Conservation (phyloP, 1,284 basidiomycete species). For the Tausonia pullulans region DNA sequence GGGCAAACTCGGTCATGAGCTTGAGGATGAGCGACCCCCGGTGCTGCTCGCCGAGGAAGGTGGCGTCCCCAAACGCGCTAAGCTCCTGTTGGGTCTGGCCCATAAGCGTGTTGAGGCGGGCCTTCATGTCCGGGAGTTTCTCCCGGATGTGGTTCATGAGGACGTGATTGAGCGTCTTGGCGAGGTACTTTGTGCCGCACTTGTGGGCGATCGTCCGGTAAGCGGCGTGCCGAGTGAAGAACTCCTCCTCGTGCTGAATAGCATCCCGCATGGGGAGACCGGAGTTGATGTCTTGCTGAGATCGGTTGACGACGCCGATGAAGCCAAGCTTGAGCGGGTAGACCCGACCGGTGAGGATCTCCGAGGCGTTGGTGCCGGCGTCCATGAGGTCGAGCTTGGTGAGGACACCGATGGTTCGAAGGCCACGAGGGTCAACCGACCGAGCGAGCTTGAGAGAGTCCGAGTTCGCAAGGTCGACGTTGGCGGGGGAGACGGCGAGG, state of each 20-base stretch:
- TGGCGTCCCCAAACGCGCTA: slow-evolving; percentile 87
- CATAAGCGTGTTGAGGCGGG: slow-evolving; percentile 93
- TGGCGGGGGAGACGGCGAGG: slow-evolving; percentile 89
- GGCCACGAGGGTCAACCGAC: slow-evolving; percentile 86
- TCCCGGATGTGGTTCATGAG: slow-evolving; percentile 97
- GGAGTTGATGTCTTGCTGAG: slow-evolving; percentile 92
- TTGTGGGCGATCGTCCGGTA: slow-evolving; percentile 96
- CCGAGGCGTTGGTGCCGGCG: slow-evolving; percentile 91
- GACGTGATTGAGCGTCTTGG: slow-evolving; percentile 89
- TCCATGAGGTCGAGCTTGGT: slow-evolving; percentile 99
- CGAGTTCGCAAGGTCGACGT: slow-evolving; percentile 96
- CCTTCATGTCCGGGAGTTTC: slow-evolving; percentile 99
- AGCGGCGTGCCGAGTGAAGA: slow-evolving; percentile 79
- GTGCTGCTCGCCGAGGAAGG: slow-evolving; percentile 84
- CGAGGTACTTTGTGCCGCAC: slow-evolving; percentile 90
- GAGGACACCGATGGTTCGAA: slow-evolving; percentile 88
- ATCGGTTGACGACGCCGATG: slow-evolving; percentile 93
- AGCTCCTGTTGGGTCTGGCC: slow-evolving; percentile 98
- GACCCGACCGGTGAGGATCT: slow-evolving; percentile 88
- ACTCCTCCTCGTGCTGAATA: slow-evolving; percentile 74
- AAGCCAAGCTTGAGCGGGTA: slow-evolving; percentile 97
- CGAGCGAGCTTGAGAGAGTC: slow-evolving; percentile 94
- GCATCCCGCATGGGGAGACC: slow-evolving; percentile 81
- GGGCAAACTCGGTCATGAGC: slow-evolving; percentile 97
- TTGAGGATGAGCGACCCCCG: slow-evolving; percentile 80